These are phyloP conservation scores for Senecio squalidus DNA, from an alignment of 140 eudicot species.

Conservation along the genomic window DNA sequence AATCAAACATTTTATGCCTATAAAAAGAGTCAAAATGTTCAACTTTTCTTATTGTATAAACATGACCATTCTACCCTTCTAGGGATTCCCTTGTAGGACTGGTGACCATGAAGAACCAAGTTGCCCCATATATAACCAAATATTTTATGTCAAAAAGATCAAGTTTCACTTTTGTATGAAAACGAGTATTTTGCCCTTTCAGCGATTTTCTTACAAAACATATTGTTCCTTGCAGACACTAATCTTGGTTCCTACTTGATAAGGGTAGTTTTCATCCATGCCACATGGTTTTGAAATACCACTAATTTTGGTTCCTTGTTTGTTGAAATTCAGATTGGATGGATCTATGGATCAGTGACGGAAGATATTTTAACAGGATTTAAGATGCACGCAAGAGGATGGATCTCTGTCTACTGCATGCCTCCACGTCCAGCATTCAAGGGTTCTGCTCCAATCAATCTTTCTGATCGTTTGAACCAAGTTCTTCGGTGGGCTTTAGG, in stretches of 20 bases:
- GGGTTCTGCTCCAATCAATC: conserved; percentile 71
- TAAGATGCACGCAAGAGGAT: conserved; percentile 64
- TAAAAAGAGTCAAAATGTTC: no score
- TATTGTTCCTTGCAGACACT: background rate
- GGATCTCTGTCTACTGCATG: conserved; percentile 64
- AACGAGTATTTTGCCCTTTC: background rate
- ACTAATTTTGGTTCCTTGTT: background rate
- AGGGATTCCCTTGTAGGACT: no score
- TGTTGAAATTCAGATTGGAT: conserved; percentile 46
- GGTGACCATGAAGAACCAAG: no score
- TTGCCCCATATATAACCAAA: no score
- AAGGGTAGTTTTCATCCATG: background rate
- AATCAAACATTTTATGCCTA: no score
- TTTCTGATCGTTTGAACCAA: conserved; percentile 63
- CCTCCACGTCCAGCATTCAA: conserved; percentile 64
- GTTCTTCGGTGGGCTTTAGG: conserved; percentile 77
- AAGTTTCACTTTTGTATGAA: background rate
- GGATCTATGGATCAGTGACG: conserved; percentile 66
- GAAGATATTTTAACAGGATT: conserved; percentile 68
- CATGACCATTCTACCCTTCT: no score
- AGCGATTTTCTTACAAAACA: background rate
- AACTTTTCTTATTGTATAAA: no score
- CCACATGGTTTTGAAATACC: background rate
- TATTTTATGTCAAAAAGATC: no score
- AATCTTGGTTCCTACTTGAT: background rate